Evolutionary conservation across 345 rosid species (phyloP), one percentile per base, ranked within the genome.

Genomic region (Fremontodendron californicum): DNA sequence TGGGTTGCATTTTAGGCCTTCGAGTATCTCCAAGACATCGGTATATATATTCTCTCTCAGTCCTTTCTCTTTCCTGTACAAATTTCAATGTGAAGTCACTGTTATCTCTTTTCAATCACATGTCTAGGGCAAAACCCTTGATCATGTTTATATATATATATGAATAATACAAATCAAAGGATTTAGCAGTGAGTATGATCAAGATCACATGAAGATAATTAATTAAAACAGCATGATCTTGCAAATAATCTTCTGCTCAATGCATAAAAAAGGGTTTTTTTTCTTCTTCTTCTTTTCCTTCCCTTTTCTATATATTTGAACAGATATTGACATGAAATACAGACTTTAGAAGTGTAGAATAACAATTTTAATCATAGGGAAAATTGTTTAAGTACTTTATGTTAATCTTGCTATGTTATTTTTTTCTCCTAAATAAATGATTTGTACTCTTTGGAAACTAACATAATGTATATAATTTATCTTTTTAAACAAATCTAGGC

Each of bases 1-100:
- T 86, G 82, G 93, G 93, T 52, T 87, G 89, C 86, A 83, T 86
- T 39, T 83, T 87, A 58, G 90, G 93, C 77, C 90, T 89, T 51
- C 85, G 93, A 71, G 90, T 89, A 71, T 86, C 87, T 84, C 87
- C 89, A 25, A 61, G 31, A 35, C 89, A 87, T 76, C 83, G 89
- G 93, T 89, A 80, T 69, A 5, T 33, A 58, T 58, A 29, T 45
- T 31, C 71, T 66, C 65, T 31, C 51, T 54, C 52, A 45, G 33
- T 12, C 48, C 39, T 77, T 25, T 19, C 77, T 43, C 64, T 73
- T 60, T 33, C 63, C 52, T 21, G 68, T 29, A 70, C 25, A 49
- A 49, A 37, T 63, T 7, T 42, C 31, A 72, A 6, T 16, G 55
- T 33, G 12, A 43, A 37, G 18, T 58, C 72, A 40, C 67, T 31